A percentile compares a stretch with the other conserved stretches of the same genome.
phyloP scores from a whole-genome alignment of 2,329 filamentous ascomycete species.

The Conoideocrella luteorostrata region DNA sequence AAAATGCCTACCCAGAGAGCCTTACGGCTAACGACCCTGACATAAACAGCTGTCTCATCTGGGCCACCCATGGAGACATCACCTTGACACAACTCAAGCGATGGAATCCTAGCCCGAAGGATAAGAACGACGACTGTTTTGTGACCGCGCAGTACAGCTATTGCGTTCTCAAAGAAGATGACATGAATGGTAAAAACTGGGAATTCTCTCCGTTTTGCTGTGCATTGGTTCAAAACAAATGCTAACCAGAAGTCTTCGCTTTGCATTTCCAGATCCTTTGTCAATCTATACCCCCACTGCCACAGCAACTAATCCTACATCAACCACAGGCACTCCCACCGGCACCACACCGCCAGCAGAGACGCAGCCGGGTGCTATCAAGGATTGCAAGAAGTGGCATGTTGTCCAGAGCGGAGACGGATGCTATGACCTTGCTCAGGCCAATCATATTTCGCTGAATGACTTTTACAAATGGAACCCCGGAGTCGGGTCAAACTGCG shows the following conservation, averaged over 20 bases:
- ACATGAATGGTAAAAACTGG: neutral
- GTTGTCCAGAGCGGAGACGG: neutral
- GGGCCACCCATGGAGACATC: neutral
- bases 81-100: neutral
- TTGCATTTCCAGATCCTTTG: conserved; percentile 1
- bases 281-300: neutral
- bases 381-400: conserved; percentile 3
- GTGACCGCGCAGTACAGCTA: neutral
- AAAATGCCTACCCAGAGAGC: neutral
- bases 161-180: neutral
- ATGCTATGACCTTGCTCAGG: neutral
- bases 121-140: neutral
- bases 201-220: no score
- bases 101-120: conserved; percentile 1
- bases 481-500: neutral
- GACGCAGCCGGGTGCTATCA: neutral
- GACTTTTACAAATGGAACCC: conserved; percentile 3
- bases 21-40: neutral
- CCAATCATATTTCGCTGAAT: neutral
- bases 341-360: neutral
- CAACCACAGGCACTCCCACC: no score
- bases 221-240: no score
- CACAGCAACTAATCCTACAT: neutral
- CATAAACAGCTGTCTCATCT: neutral
- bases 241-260: no score